Evolutionary conservation across 495 filamentous ascomycete genomes (phyloP), one percentile per base, ranked within the genome.

Genomic region (Margaritispora aquatica): DNA sequence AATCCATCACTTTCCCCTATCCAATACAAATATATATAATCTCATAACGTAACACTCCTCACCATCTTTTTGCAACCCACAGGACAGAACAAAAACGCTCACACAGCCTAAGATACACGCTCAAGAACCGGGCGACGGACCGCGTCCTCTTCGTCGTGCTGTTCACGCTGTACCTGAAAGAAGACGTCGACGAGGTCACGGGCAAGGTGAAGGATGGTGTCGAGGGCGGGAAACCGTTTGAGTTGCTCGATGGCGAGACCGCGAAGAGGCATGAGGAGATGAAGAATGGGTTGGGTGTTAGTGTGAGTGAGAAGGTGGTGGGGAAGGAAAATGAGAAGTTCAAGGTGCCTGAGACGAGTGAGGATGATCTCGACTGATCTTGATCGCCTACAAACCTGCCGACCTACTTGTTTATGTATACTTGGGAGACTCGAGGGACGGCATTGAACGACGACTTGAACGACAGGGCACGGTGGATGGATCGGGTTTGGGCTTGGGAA

Each of bases 61-160:
- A 23, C 36, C 51, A 29, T 22, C 27, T 4, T 24, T 56, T 41
- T 27, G 26, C 24, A 8, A 3, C 4, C 38, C 13, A 29, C 47
- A 63, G 60, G 64, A 64, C 55, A 59, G 64, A 58, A 22, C 64
- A 58, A 59, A 65, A 65, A 70, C 84, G 77, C 74, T 77, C 79
- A 72, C 86, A 91, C 71, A 77, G 80, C 55, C 77, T 90, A 71
- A 90, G 92, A 75, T 97, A 96, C 76, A 86, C 91, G 34, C 79
- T 97, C 61, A 92, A 88, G 65, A 87, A 96, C 68, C 78, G 79
- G 31, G 72, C 73, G 4, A 91, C 87, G 5, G 80, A 79, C 22
- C 79, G 85, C 21, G 78, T 87, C 21, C 89, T 94, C 65, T 78
- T 96, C 22, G 89, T 92, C 23, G 77, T 98, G 17, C 66, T 88